Base-by-base conservation (phyloP, 768 basidiomycete genomes). In the Cystobasidium tubakii region DNA sequence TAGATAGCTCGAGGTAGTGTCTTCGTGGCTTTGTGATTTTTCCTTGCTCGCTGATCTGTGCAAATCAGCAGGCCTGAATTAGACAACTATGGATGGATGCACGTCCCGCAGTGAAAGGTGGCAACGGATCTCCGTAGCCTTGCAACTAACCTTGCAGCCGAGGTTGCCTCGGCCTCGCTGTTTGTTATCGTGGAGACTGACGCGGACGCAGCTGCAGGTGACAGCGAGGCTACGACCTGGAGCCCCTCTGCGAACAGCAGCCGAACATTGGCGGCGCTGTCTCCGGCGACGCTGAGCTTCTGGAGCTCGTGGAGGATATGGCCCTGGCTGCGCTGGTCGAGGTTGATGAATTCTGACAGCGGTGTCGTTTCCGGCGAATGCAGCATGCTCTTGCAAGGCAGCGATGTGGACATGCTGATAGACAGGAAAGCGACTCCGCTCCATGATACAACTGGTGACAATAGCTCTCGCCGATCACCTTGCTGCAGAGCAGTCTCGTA, bases 211-310 rank as follows among this genome's bases (percentile, higher is more conserved):
- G 57, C 4, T 54, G 53, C 53, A 4, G 53, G 57, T 15, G 57
- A 29, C 53, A 60, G 57, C 57, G 57, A 29, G 27, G 25, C 15
- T 3, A 60, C 27, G 15, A 50, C 57, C 57, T 60, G 57, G 13
- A 60, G 33, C 13, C 12, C 57, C 23, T 60, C 57, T 29, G 57
- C 57, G 21, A 60, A 60, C 6, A 60, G 57, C 25, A 60, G 6
- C 25, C 57, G 57, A 25, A 60, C 57, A 29, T 60, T 60, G 57
- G 57, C 57, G 21, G 46, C 46, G 46, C 46, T 50, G 21, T 60
- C 33, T 60, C 57, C 29, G 57, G 33, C 33, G 25, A 60, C 15
- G 29, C 25, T 34, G 33, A 25, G 57, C 25, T 60, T 60, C 57
- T 60, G 57, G 25, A 60, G 57, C 13, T 27, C 57, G 25, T 27